phyloP scores from a whole-genome alignment of 306 rosid genomes.

The Phaseolus lunatus region DNA sequence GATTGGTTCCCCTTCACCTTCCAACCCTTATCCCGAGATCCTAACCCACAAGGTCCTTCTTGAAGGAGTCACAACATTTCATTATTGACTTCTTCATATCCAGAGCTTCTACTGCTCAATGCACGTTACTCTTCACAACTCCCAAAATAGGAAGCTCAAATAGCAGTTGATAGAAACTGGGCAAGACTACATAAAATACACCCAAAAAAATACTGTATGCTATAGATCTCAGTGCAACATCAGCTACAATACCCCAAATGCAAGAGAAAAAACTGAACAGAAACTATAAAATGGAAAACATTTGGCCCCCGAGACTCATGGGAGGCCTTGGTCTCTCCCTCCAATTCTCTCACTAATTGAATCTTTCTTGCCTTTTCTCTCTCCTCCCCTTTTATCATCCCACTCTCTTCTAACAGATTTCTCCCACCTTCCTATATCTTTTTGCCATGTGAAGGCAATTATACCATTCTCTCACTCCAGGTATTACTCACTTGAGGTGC shows the following conservation, averaged over 20 bases:
- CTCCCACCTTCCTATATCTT: conserved; percentile 3
- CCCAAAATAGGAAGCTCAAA: too few relatives aligned
- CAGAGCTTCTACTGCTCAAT: background rate
- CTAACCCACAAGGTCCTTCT: background rate
- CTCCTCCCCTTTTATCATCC: background rate
- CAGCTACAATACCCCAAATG: background rate
- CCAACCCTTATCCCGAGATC: background rate
- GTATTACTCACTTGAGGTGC: background rate
- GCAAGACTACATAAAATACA: too few relatives aligned
- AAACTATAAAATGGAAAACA: conserved; percentile 3
- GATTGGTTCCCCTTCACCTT: background rate
- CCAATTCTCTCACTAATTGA: background rate
- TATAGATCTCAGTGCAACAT: background rate
- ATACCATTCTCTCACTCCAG: background rate
- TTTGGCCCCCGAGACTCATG: background rate
- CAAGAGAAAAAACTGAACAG: background rate
- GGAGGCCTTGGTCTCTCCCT: conserved; percentile 1
- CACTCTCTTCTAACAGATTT: background rate
- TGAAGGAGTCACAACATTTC: background rate
- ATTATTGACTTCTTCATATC: background rate
- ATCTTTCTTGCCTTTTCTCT: conserved; percentile 9
- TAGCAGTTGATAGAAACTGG: too few relatives aligned
- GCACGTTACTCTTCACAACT: too few relatives aligned
- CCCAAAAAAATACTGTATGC: background rate
- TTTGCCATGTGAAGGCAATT: background rate